Conservation (phyloP, 306 rosid species). For the Gleditsia sinensis region DNA sequence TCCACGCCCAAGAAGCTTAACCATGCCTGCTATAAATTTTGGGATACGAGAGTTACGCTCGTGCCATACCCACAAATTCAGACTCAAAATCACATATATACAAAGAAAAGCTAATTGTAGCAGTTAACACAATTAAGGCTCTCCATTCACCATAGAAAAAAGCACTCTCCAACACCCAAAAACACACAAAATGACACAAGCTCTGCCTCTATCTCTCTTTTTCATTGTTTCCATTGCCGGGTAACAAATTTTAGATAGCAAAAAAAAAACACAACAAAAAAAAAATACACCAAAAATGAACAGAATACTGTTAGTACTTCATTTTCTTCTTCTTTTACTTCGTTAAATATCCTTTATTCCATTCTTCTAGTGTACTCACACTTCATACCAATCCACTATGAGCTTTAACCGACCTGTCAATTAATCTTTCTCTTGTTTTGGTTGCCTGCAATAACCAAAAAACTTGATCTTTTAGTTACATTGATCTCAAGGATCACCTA, state of each 20-base stretch:
- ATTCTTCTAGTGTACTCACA: neutral
- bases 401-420: conserved; percentile 22
- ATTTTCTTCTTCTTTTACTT: neutral
- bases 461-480: neutral
- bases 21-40: too few relatives aligned
- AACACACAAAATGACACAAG: neutral
- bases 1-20: too few relatives aligned
- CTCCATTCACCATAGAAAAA: neutral
- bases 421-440: conserved; percentile 38
- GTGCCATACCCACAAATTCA: neutral
- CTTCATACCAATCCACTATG: neutral
- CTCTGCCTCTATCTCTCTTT: neutral
- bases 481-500: neutral
- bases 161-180: neutral
- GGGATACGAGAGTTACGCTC: too few relatives aligned
- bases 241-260: neutral
- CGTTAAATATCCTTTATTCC: neutral
- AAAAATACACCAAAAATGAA: neutral
- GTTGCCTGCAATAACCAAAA: conserved; percentile 35
- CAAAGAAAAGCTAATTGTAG: neutral
- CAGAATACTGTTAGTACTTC: neutral
- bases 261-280: neutral
- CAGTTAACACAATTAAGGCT: neutral
- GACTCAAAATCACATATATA: neutral
- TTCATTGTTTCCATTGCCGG: neutral